These are phyloP conservation scores for Leptoxyphium fumago DNA, from an alignment of 2,329 filamentous ascomycete genomes.

Conservation along the genomic window DNA sequence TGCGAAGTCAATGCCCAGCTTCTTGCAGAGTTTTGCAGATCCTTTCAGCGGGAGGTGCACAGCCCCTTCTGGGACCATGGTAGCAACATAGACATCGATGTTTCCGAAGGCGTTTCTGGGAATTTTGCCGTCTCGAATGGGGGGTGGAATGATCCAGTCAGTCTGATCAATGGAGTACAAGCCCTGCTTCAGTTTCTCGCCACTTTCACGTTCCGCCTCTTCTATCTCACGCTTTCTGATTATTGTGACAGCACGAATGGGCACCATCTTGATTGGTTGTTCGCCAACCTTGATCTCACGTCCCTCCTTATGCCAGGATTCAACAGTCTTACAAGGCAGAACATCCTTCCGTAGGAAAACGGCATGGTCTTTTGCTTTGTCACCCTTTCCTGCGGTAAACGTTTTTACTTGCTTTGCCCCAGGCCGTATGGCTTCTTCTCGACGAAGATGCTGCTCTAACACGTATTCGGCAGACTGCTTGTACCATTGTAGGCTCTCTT, in stretches of 20 bases:
- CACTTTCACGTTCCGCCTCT: constrained; percentile 64
- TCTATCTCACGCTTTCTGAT: constrained; percentile 80
- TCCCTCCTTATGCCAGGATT: constrained; percentile 97
- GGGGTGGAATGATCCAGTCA: constrained; percentile 90
- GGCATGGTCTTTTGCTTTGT: constrained; percentile 58
- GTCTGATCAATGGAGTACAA: constrained; percentile 76
- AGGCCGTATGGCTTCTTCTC: constrained; percentile 74
- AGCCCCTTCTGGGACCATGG: constrained; percentile 79
- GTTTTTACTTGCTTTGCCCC: constrained; percentile 54
- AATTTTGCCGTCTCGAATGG: constrained; percentile 61
- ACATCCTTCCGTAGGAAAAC: constrained; percentile 72
- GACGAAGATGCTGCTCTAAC: constrained; percentile 70
- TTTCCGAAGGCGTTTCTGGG: constrained; percentile 94
- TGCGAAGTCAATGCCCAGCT: constrained; percentile 72
- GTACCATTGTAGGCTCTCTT: constrained; percentile 66
- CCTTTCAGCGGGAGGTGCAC: constrained; percentile 70
- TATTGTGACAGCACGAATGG: constrained; percentile 79
- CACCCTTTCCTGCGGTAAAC: constrained; percentile 63
- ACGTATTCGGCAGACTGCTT: constrained; percentile 76
- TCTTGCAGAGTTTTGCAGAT: constrained; percentile 65
- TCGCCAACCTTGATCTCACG: constrained; percentile 57
- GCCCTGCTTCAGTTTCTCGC: constrained; percentile 73
- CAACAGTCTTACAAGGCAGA: constrained; percentile 72
- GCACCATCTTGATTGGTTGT: constrained; percentile 69
- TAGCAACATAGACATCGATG: constrained; percentile 86